Evolutionary conservation across 768 basidiomycete species (phyloP).

Genomic region (Zangia roseola): DNA sequence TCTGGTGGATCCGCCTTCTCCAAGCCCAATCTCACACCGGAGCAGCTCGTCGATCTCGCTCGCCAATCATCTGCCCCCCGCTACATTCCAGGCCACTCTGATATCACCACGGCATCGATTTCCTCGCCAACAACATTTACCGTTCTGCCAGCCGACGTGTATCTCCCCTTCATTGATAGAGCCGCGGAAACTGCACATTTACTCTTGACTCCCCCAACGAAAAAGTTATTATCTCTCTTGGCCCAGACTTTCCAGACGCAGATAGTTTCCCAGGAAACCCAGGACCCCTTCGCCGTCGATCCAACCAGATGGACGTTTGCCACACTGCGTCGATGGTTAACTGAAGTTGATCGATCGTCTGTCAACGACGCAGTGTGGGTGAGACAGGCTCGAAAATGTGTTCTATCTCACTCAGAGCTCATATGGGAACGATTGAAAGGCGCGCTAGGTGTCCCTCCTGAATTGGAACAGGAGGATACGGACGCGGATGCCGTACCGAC

Average conservation of each 20-base stretch:
- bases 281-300: slow-evolving; percentile 45
- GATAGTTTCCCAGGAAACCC: slow-evolving; percentile 23
- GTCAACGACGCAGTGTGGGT: slow-evolving; percentile 75
- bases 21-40: slow-evolving; percentile 60
- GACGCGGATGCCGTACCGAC: background rate
- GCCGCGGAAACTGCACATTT: slow-evolving; percentile 71
- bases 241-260: slow-evolving; percentile 61
- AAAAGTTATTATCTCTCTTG: slow-evolving; percentile 69
- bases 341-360: slow-evolving; percentile 55
- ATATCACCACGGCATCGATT: background rate
- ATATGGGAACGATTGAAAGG: slow-evolving; percentile 92
- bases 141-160: slow-evolving; percentile 70
- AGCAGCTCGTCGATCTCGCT: slow-evolving; percentile 75
- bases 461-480: slow-evolving; percentile 65
- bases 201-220: slow-evolving; percentile 62
- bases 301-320: slow-evolving; percentile 69
- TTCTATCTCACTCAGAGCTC: slow-evolving; percentile 75
- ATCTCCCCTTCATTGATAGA: slow-evolving; percentile 85
- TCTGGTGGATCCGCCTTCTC: slow-evolving; percentile 35
- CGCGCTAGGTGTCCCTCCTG: slow-evolving; percentile 83
- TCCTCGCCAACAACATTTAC: slow-evolving; percentile 63
- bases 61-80: slow-evolving; percentile 52
- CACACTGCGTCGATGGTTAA: slow-evolving; percentile 71
- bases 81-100: slow-evolving; percentile 12
- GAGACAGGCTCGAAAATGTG: slow-evolving; percentile 66